These are phyloP conservation scores for Selaginella tamariscina DNA, from an alignment of 75 land plant genomes.

Conservation along the genomic window DNA sequence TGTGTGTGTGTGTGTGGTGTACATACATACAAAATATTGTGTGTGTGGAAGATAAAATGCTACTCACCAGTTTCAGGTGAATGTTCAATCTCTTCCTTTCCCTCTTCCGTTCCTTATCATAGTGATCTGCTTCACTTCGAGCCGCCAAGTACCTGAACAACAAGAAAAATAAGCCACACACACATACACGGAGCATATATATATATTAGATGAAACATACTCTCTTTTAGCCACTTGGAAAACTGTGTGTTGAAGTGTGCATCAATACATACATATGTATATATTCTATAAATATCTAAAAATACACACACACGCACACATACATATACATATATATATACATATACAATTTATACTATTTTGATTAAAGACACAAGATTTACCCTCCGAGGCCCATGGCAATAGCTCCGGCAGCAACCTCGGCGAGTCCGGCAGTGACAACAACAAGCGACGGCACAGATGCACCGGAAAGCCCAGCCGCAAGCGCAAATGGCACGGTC, in stretches of 20 bases:
- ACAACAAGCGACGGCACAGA: conserved; percentile 68
- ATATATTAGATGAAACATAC: neutral
- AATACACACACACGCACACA: too few relatives aligned
- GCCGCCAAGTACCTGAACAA: conserved; percentile 78
- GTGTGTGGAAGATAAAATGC: neutral
- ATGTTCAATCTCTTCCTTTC: conserved; percentile 64
- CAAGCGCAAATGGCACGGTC: conserved; percentile 95
- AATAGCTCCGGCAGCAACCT: conserved; percentile 97
- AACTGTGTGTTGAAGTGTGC: too few relatives aligned
- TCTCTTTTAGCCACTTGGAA: too few relatives aligned
- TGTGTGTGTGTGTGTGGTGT: too few relatives aligned
- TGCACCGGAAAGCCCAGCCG: conserved; percentile 93
- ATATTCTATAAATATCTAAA: too few relatives aligned
- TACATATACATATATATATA: too few relatives aligned
- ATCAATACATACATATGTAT: too few relatives aligned
- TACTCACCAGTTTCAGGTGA: conserved; percentile 81
- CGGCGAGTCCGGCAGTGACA: conserved; percentile 92
- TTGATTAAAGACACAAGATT: too few relatives aligned
- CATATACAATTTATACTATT: too few relatives aligned
- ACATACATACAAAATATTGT: too few relatives aligned
- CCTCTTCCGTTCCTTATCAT: conserved; percentile 54
- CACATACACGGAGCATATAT: neutral
- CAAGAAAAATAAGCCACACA: conserved; percentile 1
- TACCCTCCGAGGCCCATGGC: conserved; percentile 99
- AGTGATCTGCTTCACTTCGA: conserved; percentile 91